These are phyloP conservation scores for Rachicladosporium sp. DNA, from an alignment of 2,329 filamentous ascomycete species.

Conservation along the genomic window DNA sequence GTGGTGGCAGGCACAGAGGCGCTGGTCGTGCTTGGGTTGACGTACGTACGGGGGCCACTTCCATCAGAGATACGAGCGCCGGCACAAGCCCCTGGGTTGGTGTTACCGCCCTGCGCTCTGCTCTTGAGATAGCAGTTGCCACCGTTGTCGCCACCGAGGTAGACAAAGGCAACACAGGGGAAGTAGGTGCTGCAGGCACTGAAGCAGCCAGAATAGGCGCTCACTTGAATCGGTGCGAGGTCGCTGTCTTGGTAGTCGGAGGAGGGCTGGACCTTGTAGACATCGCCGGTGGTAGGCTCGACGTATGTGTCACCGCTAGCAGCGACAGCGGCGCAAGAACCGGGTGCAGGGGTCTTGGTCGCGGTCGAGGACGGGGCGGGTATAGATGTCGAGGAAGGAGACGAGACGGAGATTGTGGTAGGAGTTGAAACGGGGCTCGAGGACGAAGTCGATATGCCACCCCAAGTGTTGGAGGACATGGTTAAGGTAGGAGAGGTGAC, in stretches of 20 bases:
- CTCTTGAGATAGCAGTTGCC: constrained; percentile 11
- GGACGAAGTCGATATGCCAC: background rate
- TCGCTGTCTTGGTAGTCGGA: constrained; percentile 6
- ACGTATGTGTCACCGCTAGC: constrained; percentile 1
- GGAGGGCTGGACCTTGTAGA: constrained; percentile 1
- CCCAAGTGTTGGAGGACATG: background rate
- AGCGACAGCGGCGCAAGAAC: constrained; percentile 3
- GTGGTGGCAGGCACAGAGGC: background rate
- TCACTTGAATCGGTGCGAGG: background rate
- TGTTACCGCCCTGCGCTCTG: background rate
- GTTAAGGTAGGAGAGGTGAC: background rate
- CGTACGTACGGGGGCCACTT: too few species aligned
- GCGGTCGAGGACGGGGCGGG: background rate
- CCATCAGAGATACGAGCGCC: too few species aligned
- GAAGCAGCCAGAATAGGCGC: constrained; percentile 4
- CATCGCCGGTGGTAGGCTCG: background rate
- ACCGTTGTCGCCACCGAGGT: constrained; percentile 5
- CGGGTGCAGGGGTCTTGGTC: background rate
- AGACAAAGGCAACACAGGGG: constrained; percentile 9
- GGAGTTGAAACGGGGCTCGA: background rate
- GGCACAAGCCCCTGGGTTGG: background rate
- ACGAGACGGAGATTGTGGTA: background rate
- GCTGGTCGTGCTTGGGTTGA: background rate
- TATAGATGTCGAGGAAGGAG: background rate
- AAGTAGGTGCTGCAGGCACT: constrained; percentile 6